These are phyloP conservation scores for Claviceps humidiphila DNA, from an alignment of 2,329 filamentous ascomycete species.

Conservation along the genomic window DNA sequence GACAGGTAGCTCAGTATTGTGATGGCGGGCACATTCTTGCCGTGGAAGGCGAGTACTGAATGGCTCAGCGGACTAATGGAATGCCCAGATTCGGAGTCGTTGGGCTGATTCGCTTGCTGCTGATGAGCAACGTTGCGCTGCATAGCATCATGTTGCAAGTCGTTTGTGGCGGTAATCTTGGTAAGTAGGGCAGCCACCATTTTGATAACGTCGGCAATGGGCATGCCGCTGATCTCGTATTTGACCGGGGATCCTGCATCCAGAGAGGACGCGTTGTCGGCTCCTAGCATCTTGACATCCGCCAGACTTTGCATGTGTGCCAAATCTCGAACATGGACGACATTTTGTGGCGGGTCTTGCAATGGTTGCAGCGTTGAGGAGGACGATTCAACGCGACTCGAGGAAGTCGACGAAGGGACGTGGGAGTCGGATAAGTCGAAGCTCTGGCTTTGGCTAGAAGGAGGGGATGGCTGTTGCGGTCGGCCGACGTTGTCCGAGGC, in stretches of 20 bases:
- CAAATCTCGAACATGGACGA: constrained; percentile 74
- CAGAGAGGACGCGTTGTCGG: constrained; percentile 31
- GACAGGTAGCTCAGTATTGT: constrained; percentile 92
- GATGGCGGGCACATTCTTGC: constrained; percentile 94
- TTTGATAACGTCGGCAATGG: constrained; percentile 91
- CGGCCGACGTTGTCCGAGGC: constrained; percentile 8
- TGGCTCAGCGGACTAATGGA: constrained; percentile 46
- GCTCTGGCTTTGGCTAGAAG: constrained; percentile 20
- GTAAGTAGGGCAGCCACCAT: constrained; percentile 95
- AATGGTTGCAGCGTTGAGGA: constrained; percentile 4
- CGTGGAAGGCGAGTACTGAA: constrained; percentile 84
- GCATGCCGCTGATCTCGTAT: constrained; percentile 97
- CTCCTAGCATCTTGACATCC: constrained; percentile 56
- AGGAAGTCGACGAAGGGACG: constrained; percentile 1
- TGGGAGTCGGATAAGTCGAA: constrained; percentile 17
- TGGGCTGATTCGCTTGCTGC: constrained; percentile 37
- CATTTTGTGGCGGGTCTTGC: constrained; percentile 26
- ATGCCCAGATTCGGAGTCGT: constrained; percentile 34
- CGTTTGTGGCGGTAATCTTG: constrained; percentile 95
- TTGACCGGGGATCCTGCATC: constrained; percentile 41
- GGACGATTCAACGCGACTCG: not conserved
- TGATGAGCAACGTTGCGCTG: constrained; percentile 56
- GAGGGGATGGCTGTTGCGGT: constrained; percentile 22
- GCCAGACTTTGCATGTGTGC: constrained; percentile 86
- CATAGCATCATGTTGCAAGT: constrained; percentile 81